Evolutionary conservation across 495 filamentous ascomycete genomes (phyloP), one percentile per base, ranked within the genome.

Genomic region (Podospora tetraspora): DNA sequence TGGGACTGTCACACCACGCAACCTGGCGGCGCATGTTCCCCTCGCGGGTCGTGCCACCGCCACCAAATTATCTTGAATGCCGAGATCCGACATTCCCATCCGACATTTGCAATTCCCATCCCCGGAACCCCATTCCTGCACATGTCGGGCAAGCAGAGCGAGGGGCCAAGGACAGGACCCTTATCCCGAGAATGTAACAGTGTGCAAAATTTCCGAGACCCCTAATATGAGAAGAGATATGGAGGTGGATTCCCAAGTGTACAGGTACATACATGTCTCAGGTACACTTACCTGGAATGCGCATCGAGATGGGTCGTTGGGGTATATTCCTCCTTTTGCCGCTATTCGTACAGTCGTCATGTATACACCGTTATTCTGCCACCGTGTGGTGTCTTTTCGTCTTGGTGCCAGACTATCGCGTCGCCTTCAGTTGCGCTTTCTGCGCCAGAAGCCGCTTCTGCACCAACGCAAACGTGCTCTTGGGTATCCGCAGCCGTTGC

Each of bases 401-500:
- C 43, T 52, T 13, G 1, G 43, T n/a, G 16, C 19, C 16, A 52
- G 37, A n/a, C 19, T n/a, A 52, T n/a, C 43, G 43, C 43, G 19
- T 9, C 43, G 16, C 9, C 32, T 64, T 64, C 13, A 11, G 24
- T 21, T 37, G n/a, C 62, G 34, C 21, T 61, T 66, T 27, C 29
- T 25, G 30, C 9, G 32, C 58, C 66, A 64, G 59, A 59, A 64
- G 68, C 52, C 59, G 57, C 77, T 77, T 80, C 70, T 84, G 76
- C 25, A 85, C 76, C 66, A 85, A 60, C 16, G 75, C 74, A 32
- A 85, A 65, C 19, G 81, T 83, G 19, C 80, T 72, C 62, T 79
- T 82, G 24, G 87, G 84, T 10, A 85, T 70, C 59, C 82, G 81
- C 34, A 85, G 70, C n/a, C 85, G 77, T 7, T 83, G 83, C 13